Percentiles rank a stretch among this genome's conserved stretches.
Evolutionary conservation across 176 grass and related monocot genomes (phyloP).

Genomic region (Oryza punctata): DNA sequence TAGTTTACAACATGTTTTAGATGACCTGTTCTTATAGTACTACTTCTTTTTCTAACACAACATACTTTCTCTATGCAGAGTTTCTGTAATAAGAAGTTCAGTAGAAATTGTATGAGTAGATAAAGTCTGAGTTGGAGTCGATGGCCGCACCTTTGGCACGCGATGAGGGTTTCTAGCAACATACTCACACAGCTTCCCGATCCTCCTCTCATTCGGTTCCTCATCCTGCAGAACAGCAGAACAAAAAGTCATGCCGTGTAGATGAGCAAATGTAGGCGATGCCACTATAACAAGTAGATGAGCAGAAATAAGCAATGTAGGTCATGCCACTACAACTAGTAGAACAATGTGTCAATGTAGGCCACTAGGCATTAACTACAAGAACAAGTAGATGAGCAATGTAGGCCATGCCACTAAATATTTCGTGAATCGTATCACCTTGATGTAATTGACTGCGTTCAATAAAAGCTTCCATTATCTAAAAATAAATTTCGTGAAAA

Average conservation of each 20-base stretch:
- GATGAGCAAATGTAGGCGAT: no score
- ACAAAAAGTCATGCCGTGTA: not conserved
- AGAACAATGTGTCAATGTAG: no score
- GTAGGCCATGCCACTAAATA: not conserved
- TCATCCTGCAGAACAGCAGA: conserved; percentile 41
- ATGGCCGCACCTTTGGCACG: conserved; percentile 42
- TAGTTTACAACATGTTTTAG: no score
- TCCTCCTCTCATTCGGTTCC: conserved; percentile 65
- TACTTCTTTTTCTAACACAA: no score
- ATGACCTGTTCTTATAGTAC: no score
- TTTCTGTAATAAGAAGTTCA: not conserved
- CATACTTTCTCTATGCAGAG: not conserved
- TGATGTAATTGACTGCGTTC: no score
- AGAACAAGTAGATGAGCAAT: not conserved
- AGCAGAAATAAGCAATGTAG: no score
- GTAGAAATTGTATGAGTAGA: not conserved
- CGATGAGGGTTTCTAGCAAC: conserved; percentile 61
- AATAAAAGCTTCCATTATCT: no score
- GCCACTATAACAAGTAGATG: no score
- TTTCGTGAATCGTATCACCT: no score
- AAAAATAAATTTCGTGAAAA: no score
- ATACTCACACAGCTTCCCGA: conserved; percentile 75
- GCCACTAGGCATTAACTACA: not conserved
- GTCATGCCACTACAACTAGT: no score
- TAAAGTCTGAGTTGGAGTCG: not conserved